Evolutionary conservation across 257 asterid genomes (phyloP).

Genomic region (Solanum raphanifolium): DNA sequence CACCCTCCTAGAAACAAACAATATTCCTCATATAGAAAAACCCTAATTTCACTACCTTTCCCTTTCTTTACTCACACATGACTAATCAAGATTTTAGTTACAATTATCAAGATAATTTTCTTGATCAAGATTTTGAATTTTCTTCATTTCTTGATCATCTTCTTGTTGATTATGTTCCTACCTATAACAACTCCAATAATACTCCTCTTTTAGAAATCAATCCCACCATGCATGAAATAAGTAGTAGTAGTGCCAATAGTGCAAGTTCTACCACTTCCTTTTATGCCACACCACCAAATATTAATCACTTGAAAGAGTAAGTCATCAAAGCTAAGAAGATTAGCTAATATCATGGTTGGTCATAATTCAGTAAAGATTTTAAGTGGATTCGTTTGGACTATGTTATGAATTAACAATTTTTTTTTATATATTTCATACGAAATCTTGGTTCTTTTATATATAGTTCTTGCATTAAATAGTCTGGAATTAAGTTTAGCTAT

Average conservation of each 20-base stretch:
- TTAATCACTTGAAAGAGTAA: constrained; percentile 3
- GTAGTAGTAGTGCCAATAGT: not conserved
- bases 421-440: not conserved
- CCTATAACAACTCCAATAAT: not conserved
- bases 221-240: not conserved
- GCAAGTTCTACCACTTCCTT: not conserved
- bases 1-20: not conserved
- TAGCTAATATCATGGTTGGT: not conserved
- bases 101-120: not conserved
- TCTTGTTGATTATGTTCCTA: not conserved
- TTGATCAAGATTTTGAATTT: constrained; percentile 5
- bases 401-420: not conserved
- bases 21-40: not conserved
- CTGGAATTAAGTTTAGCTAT: not conserved
- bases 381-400: not conserved
- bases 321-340: not conserved
- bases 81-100: not conserved
- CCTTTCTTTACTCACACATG: not conserved
- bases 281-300: not conserved
- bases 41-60: not conserved
- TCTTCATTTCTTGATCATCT: not conserved
- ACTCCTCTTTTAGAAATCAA: not conserved
- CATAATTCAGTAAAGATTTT: not conserved
- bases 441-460: not conserved
- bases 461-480: not conserved